Percentiles rank a stretch among this genome's conserved stretches.
phyloP scores from a whole-genome alignment of 345 rosid species.

The Murraya paniculata region DNA sequence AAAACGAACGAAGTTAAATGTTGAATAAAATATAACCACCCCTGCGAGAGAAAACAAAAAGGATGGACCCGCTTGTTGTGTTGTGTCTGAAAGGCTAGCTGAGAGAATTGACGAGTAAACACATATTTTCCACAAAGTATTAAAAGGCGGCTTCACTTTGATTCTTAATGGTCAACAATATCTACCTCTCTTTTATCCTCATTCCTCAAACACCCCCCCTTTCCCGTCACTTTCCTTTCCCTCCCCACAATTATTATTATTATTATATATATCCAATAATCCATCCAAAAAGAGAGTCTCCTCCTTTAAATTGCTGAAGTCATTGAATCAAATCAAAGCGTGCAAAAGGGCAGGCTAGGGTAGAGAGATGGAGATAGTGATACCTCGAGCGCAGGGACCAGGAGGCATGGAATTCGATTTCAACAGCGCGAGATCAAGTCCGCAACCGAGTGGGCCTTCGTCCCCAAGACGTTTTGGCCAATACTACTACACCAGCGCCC shows the following conservation, averaged over 20 bases:
- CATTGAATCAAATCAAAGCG: not conserved
- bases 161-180: constrained; percentile 37
- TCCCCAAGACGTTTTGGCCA: constrained; percentile 62
- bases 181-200: constrained; percentile 23
- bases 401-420: constrained; percentile 49
- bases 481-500: constrained; percentile 58
- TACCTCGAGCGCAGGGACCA: constrained; percentile 27
- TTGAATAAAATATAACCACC: not conserved
- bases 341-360: not conserved
- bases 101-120: not conserved
- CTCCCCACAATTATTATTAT: too few species aligned
- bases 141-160: constrained; percentile 32
- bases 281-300: not conserved
- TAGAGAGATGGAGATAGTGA: constrained; percentile 42
- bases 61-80: too few species aligned
- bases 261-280: not conserved
- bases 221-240: constrained; percentile 18
- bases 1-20: constrained; percentile 12
- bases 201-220: not conserved
- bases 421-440: constrained; percentile 37
- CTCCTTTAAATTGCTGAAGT: not conserved
- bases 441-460: constrained; percentile 57
- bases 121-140: not conserved
- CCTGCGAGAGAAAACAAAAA: not conserved
- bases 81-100: too few species aligned